A percentile compares a stretch with the other conserved stretches of the same genome.
Conservation (phyloP, 31 red algal species). For the Asparagopsis taxiformis region DNA sequence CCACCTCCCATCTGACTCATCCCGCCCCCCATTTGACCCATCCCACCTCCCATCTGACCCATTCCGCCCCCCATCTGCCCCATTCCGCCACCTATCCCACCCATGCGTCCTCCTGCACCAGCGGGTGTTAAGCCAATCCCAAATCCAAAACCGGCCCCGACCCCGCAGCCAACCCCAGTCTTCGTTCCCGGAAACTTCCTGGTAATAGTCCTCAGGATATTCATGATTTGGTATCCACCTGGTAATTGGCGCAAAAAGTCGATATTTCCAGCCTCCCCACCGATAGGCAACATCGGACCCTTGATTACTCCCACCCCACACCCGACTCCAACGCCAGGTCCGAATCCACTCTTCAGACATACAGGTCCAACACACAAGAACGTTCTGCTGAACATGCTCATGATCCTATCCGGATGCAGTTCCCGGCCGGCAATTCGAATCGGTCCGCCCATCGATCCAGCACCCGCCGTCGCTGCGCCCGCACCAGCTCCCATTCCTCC, state of each 20-base stretch:
- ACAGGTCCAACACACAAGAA: constrained; percentile 97
- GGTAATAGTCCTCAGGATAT: constrained; percentile 76
- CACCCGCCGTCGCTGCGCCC: not conserved
- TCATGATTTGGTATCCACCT: constrained; percentile 90
- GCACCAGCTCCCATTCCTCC: constrained; percentile 1
- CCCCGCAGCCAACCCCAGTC: constrained; percentile 93
- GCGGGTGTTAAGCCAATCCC: constrained; percentile 94
- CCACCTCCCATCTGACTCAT: constrained; percentile 19
- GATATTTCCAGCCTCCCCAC: constrained; percentile 54
- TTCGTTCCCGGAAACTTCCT: constrained; percentile 88
- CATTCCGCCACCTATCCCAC: constrained; percentile 19
- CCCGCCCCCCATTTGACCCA: constrained; percentile 13
- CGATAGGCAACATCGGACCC: constrained; percentile 76
- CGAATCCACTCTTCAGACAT: constrained; percentile 87
- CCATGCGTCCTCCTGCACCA: constrained; percentile 43
- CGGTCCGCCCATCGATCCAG: not conserved
- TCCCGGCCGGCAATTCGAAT: constrained; percentile 11
- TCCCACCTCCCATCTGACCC: constrained; percentile 30
- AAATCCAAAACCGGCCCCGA: constrained; percentile 95
- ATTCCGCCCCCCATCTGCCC: constrained; percentile 19
- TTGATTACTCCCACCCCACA: constrained; percentile 95
- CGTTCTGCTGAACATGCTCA: constrained; percentile 62
- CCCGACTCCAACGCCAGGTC: constrained; percentile 87
- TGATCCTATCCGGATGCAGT: constrained; percentile 14
- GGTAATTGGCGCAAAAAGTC: constrained; percentile 84